These are phyloP conservation scores for Periconia macrospinosa DNA, from an alignment of 2,329 filamentous ascomycete genomes.

Conservation along the genomic window DNA sequence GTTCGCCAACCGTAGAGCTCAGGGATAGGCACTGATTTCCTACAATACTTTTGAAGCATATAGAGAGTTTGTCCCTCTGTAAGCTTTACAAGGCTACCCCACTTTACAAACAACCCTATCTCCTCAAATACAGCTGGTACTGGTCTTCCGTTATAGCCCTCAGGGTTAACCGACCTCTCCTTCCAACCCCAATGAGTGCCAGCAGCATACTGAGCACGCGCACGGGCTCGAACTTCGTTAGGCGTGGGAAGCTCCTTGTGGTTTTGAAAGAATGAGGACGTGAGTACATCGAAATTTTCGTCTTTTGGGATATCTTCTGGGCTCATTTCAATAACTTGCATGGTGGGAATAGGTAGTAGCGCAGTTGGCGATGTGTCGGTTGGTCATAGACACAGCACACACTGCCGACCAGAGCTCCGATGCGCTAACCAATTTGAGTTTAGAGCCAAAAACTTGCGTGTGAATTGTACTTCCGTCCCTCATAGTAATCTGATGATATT, in stretches of 20 bases:
- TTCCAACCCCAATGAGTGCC: slow-evolving; percentile 11
- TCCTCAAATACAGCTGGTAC: slow-evolving; percentile 30
- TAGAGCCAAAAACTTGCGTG: no score
- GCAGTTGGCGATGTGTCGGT: background rate
- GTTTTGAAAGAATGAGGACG: slow-evolving; percentile 15
- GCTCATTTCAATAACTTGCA: background rate
- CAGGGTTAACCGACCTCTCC: slow-evolving; percentile 4
- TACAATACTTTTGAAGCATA: slow-evolving; percentile 21
- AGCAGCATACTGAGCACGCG: slow-evolving; percentile 12
- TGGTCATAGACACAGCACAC: no score
- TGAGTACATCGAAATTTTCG: slow-evolving; percentile 10
- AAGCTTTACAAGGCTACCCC: slow-evolving; percentile 24
- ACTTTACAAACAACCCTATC: slow-evolving; percentile 40
- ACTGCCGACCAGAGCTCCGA: no score
- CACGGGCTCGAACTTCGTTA: slow-evolving; percentile 14
- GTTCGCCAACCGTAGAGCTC: slow-evolving; percentile 42
- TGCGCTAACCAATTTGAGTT: no score
- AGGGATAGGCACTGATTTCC: slow-evolving; percentile 35
- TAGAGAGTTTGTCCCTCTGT: slow-evolving; percentile 38
- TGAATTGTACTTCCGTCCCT: no score
- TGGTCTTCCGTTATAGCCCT: slow-evolving; percentile 10
- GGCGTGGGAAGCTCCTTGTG: slow-evolving; percentile 12
- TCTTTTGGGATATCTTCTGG: slow-evolving; percentile 2
- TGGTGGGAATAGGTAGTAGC: background rate
- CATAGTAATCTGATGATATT: no score